Evolutionary conservation across 2,329 filamentous ascomycete species (phyloP), one percentile per base, ranked within the genome.

Genomic region (Chrysoporthe austroafricana): DNA sequence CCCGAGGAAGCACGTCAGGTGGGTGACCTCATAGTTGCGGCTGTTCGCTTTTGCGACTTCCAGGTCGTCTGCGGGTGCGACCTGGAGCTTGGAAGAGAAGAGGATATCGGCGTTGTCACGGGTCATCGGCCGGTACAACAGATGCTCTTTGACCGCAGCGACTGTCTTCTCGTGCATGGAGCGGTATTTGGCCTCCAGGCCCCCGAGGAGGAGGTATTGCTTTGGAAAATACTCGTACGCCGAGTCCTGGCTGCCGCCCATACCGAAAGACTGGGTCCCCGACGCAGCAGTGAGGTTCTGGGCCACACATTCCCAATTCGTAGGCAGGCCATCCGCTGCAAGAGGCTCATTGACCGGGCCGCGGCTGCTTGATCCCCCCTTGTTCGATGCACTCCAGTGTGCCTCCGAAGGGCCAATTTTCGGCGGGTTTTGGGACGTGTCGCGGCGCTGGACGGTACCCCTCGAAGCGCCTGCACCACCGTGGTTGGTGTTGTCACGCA

Each of bases 61-160:
- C 9, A 73, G 71, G 57, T 79, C 77, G 1, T 75, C 80, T 2
- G 82, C 77, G 16, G 83, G 83, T 1, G 73, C 76, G 11, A 85
- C 83, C 59, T 76, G 80, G n/a, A 87, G 77, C 72, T 88, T 88
- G 34, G 91, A 90, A 0, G 91, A 87, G 69, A 96, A 88, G 2
- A 96, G 83, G n/a, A 96, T 86, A 69, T 95, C 87, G 64, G 86
- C 82, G 7, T 85, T 81, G 42, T 86, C 85, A 7, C 88, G 85
- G 26, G 88, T 85, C 87, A 96, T 91, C 0, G 94, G 93, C 5
- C 90, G 86, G 79, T 88, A 97, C 67, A 97, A 86, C 11, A 97
- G 83, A 76, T 91, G 85, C 71, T 93, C 84, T 71, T 91, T 91
- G 46, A 90, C 87, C 0, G 88, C 88, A 5, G 90, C 86, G 42